phyloP scores from a whole-genome alignment of 371 early-diverging fungal species.

The Mucor circinelloides region DNA sequence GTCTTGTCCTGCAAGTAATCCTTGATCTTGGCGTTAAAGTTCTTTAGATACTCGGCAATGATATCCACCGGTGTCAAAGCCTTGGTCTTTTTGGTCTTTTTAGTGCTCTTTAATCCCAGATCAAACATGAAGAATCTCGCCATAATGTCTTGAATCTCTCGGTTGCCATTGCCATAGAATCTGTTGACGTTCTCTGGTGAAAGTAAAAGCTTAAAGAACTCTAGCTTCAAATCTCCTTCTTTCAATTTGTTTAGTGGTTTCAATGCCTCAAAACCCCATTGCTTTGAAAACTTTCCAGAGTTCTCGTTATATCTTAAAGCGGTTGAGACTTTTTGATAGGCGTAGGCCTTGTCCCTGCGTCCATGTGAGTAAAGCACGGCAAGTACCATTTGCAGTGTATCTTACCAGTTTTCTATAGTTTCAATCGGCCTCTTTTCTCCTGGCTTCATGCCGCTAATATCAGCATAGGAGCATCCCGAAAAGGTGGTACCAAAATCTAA shows the following conservation, averaged over 20 bases:
- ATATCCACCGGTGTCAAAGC: neutral
- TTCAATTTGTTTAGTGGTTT: neutral
- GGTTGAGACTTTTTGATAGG: neutral
- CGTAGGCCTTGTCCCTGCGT: neutral
- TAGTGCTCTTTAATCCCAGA: neutral
- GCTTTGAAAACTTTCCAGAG: neutral
- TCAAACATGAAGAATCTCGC: neutral
- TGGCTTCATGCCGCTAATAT: neutral
- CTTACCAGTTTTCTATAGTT: neutral
- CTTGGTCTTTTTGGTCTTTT: neutral
- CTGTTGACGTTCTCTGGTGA: neutral
- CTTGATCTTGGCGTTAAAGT: neutral
- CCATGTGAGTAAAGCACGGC: neutral
- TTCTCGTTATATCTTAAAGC: neutral
- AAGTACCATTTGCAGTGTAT: neutral
- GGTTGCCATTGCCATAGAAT: conserved; percentile 3
- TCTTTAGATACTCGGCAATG: neutral
- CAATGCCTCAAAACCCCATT: neutral
- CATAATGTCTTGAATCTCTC: neutral
- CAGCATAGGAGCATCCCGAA: conserved; percentile 43
- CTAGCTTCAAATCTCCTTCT: neutral
- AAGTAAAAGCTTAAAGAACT: neutral
- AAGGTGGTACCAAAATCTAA: conserved; percentile 59
- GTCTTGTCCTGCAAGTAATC: neutral
- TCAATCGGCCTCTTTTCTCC: neutral